Conservation (phyloP, 805 yeast genomes). For the Teunomyces cretensis region DNA sequence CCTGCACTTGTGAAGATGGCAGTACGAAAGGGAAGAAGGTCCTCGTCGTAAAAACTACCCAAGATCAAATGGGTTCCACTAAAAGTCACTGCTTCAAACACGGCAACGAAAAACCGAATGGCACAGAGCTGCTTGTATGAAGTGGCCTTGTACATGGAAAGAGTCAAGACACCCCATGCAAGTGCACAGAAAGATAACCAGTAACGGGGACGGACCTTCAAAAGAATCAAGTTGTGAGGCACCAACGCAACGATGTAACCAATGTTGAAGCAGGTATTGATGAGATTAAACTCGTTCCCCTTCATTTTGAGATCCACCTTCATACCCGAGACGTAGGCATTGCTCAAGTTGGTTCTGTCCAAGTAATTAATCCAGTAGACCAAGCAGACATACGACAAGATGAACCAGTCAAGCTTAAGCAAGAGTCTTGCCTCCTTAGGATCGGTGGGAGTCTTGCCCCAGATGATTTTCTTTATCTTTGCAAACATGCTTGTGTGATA, state of each 20-base stretch:
- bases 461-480: constrained; percentile 11
- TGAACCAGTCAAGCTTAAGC: constrained; percentile 40
- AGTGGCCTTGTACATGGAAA: constrained; percentile 49
- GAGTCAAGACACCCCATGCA: constrained; percentile 56
- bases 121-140: constrained; percentile 52
- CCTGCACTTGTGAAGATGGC: constrained; percentile 59
- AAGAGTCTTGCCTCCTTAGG: constrained; percentile 31
- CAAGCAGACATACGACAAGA: constrained; percentile 41
- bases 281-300: constrained; percentile 50
- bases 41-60: constrained; percentile 52
- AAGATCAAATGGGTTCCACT: constrained; percentile 54
- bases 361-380: constrained; percentile 53
- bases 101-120: constrained; percentile 59
- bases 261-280: constrained; percentile 56
- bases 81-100: constrained; percentile 59
- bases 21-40: constrained; percentile 28
- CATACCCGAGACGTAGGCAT: constrained; percentile 71
- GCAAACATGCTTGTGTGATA: neutral
- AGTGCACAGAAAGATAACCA: constrained; percentile 56
- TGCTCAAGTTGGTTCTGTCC: constrained; percentile 54
- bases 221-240: constrained; percentile 56
- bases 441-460: constrained; percentile 33
- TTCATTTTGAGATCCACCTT: constrained; percentile 50
- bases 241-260: constrained; percentile 64
- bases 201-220: constrained; percentile 54